Percentiles rank a stretch among this genome's conserved stretches.
These are phyloP conservation scores for Eutrema japonicum DNA, from an alignment of 345 rosid species.

Conservation along the genomic window DNA sequence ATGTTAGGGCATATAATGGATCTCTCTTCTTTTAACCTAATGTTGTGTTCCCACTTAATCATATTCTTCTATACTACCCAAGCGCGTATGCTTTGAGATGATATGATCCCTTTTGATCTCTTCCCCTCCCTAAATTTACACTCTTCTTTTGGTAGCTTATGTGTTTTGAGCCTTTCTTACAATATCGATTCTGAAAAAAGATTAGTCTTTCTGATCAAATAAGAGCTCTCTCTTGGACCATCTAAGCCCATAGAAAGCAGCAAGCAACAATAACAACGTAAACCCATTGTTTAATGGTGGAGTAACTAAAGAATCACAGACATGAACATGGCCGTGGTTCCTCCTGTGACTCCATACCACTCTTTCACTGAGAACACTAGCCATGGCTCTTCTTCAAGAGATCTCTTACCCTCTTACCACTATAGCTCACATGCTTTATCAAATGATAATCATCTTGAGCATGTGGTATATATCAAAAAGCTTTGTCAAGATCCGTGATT, in stretches of 20 bases:
- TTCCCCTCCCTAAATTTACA: neutral
- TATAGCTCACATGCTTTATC: neutral
- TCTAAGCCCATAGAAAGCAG: neutral
- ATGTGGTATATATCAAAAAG: neutral
- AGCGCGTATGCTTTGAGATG: too few relatives aligned
- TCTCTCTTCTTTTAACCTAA: too few relatives aligned
- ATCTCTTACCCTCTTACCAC: neutral
- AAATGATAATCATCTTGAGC: neutral
- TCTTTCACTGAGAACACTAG: neutral
- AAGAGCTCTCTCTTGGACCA: neutral
- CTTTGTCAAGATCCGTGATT: neutral
- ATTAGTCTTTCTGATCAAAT: neutral
- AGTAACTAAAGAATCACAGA: neutral
- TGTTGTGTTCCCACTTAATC: too few relatives aligned
- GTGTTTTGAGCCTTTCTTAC: constrained; percentile 17
- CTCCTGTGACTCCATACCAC: neutral
- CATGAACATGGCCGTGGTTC: neutral
- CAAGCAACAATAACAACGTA: neutral
- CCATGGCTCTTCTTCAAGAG: neutral
- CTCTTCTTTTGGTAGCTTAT: constrained; percentile 8
- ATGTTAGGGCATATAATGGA: too few relatives aligned
- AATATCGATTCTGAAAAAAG: neutral
- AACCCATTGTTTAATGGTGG: neutral
- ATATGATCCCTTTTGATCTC: neutral
- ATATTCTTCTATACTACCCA: too few relatives aligned